Conservation (phyloP, 2,329 filamentous ascomycete species). For the Microcyclosporella mali region DNA sequence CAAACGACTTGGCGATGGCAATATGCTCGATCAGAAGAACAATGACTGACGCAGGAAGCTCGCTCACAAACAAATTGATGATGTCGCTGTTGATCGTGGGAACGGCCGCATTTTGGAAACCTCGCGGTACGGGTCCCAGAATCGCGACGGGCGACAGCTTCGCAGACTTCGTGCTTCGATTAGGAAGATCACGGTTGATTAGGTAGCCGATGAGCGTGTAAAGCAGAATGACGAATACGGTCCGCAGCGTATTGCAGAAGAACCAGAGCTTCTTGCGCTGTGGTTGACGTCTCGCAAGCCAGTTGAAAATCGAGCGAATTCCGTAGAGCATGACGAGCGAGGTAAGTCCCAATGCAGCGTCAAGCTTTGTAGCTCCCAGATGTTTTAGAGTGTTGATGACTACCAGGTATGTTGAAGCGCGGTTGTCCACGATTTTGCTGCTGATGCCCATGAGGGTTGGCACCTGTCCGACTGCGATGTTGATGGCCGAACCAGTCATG, state of each 20-base stretch:
- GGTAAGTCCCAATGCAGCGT: constrained; percentile 83
- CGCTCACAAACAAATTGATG: constrained; percentile 59
- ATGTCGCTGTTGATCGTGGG: constrained; percentile 63
- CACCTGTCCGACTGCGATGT: constrained; percentile 78
- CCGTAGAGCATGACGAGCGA: constrained; percentile 71
- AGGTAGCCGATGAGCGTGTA: constrained; percentile 90
- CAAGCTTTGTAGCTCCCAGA: constrained; percentile 60
- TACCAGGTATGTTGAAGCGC: constrained; percentile 72
- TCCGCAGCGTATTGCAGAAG: constrained; percentile 84
- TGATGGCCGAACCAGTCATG: constrained; percentile 94
- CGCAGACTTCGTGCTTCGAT: constrained; percentile 16
- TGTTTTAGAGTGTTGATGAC: constrained; percentile 76
- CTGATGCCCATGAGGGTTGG: constrained; percentile 73
- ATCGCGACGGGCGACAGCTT: constrained; percentile 60
- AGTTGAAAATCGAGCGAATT: constrained; percentile 62
- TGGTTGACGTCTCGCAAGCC: constrained; percentile 62
- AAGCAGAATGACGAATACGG: constrained; percentile 82
- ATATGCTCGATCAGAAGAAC: constrained; percentile 97
- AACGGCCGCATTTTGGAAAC: constrained; percentile 72
- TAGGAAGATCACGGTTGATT: constrained; percentile 60
- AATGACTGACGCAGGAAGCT: constrained; percentile 81
- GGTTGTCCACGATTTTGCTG: constrained; percentile 56
- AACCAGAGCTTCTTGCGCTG: constrained; percentile 69
- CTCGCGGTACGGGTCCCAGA: constrained; percentile 70
- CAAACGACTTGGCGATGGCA: constrained; percentile 94